Percentiles rank a stretch among this genome's conserved stretches.
Conservation (phyloP, 2,329 filamentous ascomycete species). For the Alternaria sp. region DNA sequence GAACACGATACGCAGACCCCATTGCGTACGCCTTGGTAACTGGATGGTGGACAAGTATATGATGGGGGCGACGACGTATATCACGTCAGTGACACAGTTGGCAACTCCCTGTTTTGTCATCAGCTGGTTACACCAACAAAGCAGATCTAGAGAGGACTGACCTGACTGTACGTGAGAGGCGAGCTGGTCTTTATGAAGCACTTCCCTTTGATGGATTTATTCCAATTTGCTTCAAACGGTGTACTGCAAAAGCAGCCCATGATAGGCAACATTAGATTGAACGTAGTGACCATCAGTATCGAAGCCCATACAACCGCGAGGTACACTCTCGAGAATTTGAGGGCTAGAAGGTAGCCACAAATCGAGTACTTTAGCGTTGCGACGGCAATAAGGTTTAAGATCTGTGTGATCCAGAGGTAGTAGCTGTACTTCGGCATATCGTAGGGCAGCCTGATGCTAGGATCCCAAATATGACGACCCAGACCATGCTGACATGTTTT, state of each 20-base stretch:
- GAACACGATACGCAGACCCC: conserved; percentile 36
- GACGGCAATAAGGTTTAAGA: conserved; percentile 35
- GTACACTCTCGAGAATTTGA: conserved; percentile 32
- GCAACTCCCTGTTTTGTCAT: conserved; percentile 19
- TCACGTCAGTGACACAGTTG: conserved; percentile 36
- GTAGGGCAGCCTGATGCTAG: conserved; percentile 22
- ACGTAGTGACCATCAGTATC: conserved; percentile 30
- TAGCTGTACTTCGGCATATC: conserved; percentile 28
- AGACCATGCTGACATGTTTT: conserved; percentile 20
- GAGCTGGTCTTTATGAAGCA: conserved; percentile 27
- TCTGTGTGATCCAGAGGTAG: conserved; percentile 27
- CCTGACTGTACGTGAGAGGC: conserved; percentile 23
- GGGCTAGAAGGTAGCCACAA: conserved; percentile 32
- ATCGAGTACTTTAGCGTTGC: conserved; percentile 35
- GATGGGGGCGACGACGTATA: conserved; percentile 36
- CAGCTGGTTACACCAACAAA: neutral
- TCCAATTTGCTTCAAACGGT: conserved; percentile 40
- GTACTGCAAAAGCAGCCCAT: conserved; percentile 27
- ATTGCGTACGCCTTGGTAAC: conserved; percentile 30
- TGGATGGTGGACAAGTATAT: conserved; percentile 35
- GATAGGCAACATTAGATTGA: conserved; percentile 30
- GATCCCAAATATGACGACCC: conserved; percentile 32
- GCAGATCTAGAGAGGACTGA: neutral
- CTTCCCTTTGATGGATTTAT: conserved; percentile 20
- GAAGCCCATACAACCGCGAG: conserved; percentile 28